phyloP scores from a whole-genome alignment of 306 rosid genomes.

The Luffa acutangula region DNA sequence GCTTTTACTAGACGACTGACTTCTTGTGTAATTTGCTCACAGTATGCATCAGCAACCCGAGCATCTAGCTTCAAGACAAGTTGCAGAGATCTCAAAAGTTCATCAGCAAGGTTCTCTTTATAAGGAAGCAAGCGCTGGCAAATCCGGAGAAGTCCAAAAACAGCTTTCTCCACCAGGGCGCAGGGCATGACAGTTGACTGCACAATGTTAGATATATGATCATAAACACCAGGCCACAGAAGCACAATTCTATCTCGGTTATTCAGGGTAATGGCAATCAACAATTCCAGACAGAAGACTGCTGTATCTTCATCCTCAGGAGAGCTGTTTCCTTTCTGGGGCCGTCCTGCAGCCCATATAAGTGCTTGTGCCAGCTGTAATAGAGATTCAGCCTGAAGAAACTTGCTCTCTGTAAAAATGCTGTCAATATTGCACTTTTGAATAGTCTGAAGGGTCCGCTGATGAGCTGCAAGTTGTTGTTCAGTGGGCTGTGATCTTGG shows the following conservation, averaged over 20 bases:
- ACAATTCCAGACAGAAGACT: slow-evolving; percentile 89
- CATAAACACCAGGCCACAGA: slow-evolving; percentile 96
- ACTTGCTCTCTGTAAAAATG: slow-evolving; percentile 90
- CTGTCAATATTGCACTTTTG: slow-evolving; percentile 90
- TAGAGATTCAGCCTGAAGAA: slow-evolving; percentile 90
- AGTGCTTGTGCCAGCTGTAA: slow-evolving; percentile 89
- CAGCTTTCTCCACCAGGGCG: slow-evolving; percentile 95
- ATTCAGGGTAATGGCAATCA: slow-evolving; percentile 89
- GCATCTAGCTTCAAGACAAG: slow-evolving; percentile 96
- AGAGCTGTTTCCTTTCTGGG: slow-evolving; percentile 77
- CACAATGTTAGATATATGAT: slow-evolving; percentile 84
- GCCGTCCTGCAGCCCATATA: slow-evolving; percentile 87
- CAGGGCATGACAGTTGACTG: slow-evolving; percentile 93
- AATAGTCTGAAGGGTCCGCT: slow-evolving; percentile 85
- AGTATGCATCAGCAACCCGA: slow-evolving; percentile 91
- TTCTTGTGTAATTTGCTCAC: slow-evolving; percentile 98
- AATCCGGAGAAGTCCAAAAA: slow-evolving; percentile 85
- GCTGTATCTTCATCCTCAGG: slow-evolving; percentile 98
- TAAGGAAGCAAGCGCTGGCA: slow-evolving; percentile 99
- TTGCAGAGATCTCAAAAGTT: slow-evolving; percentile 85
- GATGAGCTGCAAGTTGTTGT: slow-evolving; percentile 97
- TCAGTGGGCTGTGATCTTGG: slow-evolving; percentile 99
- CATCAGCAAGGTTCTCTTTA: slow-evolving; percentile 92
- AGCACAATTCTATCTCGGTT: slow-evolving; percentile 91
- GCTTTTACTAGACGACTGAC: slow-evolving; percentile 91